Evolutionary conservation across 768 basidiomycete genomes (phyloP), one percentile per base, ranked within the genome.

Genomic region (Rossbeevera mucosa): DNA sequence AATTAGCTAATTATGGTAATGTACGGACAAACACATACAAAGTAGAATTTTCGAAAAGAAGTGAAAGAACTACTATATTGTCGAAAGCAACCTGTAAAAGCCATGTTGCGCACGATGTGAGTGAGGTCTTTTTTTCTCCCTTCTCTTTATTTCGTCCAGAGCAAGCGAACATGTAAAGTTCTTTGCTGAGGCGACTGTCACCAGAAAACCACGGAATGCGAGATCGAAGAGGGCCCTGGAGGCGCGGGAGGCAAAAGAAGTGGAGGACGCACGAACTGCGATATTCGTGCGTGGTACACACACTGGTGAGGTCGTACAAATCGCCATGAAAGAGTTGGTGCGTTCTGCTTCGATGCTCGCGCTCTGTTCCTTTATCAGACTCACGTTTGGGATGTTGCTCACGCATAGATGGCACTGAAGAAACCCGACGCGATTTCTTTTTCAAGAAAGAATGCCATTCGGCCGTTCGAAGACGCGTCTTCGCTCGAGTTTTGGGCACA

Each of bases 131-230:
- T 16, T 22, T 18, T 18, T 12, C 36, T 38, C 18, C 18, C 36
- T 11, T 38, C n/a, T 18, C 36, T 20, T 18, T 11, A 1, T 38
- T 36, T 12, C 18, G 36, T 38, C n/a, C 0, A 41, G 7, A 7
- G 11, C 18, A 7, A n/a, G 24, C 7, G 16, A n/a, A n/a, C n/a
- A n/a, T 18, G 7, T 16, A 12, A 2, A 8, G 40, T 7, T 12
- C 14, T 12, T 29, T 14, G 28, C 49, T 52, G 28, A 41, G 18
- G 21, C 28, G 4, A 2, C 14, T n/a, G 12, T 21, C 20, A 7
- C 4, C 48, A 87, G 85, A 63, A 97, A 95, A 76, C 92, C 96
- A 20, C 91, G 89, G 77, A 97, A 95, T 79, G 94, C 96, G 6
- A 83, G 95, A 30, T 88, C 89, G 13, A 99, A 98, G 72, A 80